Percentiles rank a stretch among this genome's conserved stretches.
phyloP scores from a whole-genome alignment of 148 eudicot species.

The Linanthus parryae region DNA sequence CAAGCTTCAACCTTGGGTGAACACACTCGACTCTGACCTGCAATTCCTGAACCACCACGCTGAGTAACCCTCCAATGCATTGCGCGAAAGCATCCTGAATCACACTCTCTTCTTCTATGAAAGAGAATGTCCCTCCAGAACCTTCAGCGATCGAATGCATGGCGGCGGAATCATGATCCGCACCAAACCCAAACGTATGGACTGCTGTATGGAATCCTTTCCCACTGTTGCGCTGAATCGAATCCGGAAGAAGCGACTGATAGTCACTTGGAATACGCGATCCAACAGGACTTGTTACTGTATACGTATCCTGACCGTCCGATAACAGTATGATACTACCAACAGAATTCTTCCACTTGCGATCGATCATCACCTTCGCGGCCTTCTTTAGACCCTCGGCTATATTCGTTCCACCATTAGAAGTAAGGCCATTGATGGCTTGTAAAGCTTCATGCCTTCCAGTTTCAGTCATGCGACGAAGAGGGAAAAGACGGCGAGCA shows the following conservation, averaged over 20 bases:
- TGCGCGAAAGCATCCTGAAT: slow-evolving; percentile 53
- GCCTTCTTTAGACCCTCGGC: slow-evolving; percentile 27
- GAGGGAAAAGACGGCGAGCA: slow-evolving; percentile 51
- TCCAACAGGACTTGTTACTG: slow-evolving; percentile 16
- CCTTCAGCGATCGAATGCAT: slow-evolving; percentile 41
- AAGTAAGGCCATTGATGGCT: slow-evolving; percentile 32
- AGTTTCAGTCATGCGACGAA: slow-evolving; percentile 37
- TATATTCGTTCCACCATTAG: slow-evolving; percentile 54
- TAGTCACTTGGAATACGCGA: slow-evolving; percentile 5
- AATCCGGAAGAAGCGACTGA: slow-evolving; percentile 26
- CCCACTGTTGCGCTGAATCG: slow-evolving; percentile 17
- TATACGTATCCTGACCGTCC: slow-evolving; percentile 45
- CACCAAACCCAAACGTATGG: slow-evolving; percentile 45
- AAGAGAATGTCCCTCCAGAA: slow-evolving; percentile 47
- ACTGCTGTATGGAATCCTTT: slow-evolving; percentile 23
- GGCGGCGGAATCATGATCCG: slow-evolving; percentile 35
- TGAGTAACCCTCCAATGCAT: slow-evolving; percentile 46
- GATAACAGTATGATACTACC: slow-evolving; percentile 29
- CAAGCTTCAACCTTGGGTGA: slow-evolving; percentile 18
- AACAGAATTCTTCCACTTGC: slow-evolving; percentile 29
- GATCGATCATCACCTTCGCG: slow-evolving; percentile 22
- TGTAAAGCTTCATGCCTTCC: slow-evolving; percentile 40
- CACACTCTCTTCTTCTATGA: slow-evolving; percentile 35
- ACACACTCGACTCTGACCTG: slow-evolving; percentile 29
- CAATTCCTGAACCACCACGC: slow-evolving; percentile 41